Conservation (phyloP, 768 basidiomycete genomes). For the Cyclocybe aegerita region DNA sequence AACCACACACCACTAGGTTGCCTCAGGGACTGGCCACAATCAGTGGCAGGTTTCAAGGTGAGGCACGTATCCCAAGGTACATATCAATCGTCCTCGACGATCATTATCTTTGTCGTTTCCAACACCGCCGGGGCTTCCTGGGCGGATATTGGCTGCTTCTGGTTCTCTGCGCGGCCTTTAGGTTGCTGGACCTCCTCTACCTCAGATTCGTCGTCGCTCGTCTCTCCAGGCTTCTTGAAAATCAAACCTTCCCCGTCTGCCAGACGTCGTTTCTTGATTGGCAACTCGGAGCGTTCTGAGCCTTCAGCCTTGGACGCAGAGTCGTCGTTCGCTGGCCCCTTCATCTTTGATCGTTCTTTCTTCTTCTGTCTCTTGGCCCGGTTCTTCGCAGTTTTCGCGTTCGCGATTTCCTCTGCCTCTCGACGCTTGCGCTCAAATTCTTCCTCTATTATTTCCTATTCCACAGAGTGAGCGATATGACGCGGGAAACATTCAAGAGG, state of each 20-base stretch:
- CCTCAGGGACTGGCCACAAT: background rate
- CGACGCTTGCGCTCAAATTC: slow-evolving; percentile 78
- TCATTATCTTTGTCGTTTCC: slow-evolving; percentile 25
- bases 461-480: background rate
- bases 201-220: slow-evolving; percentile 33
- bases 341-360: slow-evolving; percentile 66
- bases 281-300: slow-evolving; percentile 31
- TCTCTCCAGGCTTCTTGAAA: slow-evolving; percentile 44
- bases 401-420: slow-evolving; percentile 67
- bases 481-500: background rate
- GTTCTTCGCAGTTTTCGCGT: slow-evolving; percentile 94
- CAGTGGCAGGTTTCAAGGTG: background rate
- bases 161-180: background rate
- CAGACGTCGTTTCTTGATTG: slow-evolving; percentile 78
- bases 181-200: slow-evolving; percentile 16
- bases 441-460: slow-evolving; percentile 64
- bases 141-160: background rate
- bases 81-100: slow-evolving; percentile 31
- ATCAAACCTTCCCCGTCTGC: slow-evolving; percentile 75
- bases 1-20: too few species aligned
- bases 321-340: slow-evolving; percentile 29
- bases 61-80: background rate
- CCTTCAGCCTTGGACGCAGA: slow-evolving; percentile 23
- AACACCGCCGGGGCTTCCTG: slow-evolving; percentile 10
- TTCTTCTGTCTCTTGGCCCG: slow-evolving; percentile 92